phyloP scores from a whole-genome alignment of 305 asterid genomes.

The Fraxinus xanthoxyloides region DNA sequence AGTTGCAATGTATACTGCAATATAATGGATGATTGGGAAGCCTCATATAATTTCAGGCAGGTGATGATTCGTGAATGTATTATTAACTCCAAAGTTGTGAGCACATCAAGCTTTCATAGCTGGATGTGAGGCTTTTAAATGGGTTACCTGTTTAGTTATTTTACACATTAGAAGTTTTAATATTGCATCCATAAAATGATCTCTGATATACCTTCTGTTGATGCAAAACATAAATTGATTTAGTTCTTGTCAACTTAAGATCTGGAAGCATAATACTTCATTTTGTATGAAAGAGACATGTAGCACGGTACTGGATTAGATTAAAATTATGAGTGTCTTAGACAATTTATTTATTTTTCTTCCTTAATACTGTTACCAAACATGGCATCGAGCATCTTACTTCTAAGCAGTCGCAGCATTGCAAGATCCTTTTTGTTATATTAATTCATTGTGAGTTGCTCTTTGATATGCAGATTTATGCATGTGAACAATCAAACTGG shows the following conservation, averaged over 20 bases:
- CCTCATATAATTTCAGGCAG: not conserved
- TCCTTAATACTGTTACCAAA: not conserved
- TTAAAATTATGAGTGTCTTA: not conserved
- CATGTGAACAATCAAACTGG: slow-evolving; percentile 59
- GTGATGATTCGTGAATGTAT: not conserved
- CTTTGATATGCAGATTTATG: slow-evolving; percentile 44
- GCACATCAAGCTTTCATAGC: not conserved
- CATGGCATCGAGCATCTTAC: not conserved
- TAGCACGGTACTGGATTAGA: not conserved
- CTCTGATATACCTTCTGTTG: not conserved
- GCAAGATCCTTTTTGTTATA: not conserved
- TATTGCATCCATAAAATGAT: not conserved
- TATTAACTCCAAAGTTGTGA: not conserved
- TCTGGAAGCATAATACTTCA: not conserved
- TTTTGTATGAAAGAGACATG: not conserved
- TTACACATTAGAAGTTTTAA: not conserved
- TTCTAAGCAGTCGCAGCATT: not conserved
- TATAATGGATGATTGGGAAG: not conserved
- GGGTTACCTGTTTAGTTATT: not conserved
- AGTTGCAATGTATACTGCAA: not conserved
- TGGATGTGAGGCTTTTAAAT: not conserved
- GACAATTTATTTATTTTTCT: not conserved
- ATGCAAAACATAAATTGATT: not conserved
- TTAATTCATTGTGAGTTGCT: not conserved
- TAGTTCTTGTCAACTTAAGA: not conserved